These are phyloP conservation scores for Arthrobotrys pseudoclavata DNA, from an alignment of 2,329 filamentous ascomycete genomes.

Conservation along the genomic window DNA sequence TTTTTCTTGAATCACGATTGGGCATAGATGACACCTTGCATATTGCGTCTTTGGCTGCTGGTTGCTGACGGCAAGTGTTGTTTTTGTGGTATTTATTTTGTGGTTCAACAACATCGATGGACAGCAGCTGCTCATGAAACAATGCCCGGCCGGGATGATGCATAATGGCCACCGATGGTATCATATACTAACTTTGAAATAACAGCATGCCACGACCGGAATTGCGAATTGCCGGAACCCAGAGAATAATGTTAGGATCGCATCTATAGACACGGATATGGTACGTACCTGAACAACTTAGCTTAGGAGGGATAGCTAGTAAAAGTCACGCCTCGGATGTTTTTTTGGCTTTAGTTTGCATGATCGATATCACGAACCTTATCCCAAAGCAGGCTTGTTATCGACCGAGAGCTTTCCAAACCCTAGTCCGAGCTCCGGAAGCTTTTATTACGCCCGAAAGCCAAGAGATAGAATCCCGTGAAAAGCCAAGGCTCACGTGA, in stretches of 20 bases:
- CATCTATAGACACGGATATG: not conserved
- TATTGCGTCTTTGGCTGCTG: not conserved
- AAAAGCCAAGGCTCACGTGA: constrained; percentile 28
- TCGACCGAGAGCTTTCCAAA: constrained; percentile 30
- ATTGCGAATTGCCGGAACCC: constrained; percentile 2
- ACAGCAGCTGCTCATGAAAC: not conserved
- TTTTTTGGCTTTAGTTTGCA: not conserved
- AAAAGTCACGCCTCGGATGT: not conserved
- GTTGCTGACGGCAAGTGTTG: not conserved
- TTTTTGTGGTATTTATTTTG: constrained; percentile 18
- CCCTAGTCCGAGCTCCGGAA: constrained; percentile 17
- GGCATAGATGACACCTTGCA: not conserved
- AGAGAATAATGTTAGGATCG: not conserved
- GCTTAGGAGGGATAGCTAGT: not conserved
- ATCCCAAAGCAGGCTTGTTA: constrained; percentile 3
- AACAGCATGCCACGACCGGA: not conserved
- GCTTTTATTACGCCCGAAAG: not conserved
- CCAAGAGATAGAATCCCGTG: constrained; percentile 12
- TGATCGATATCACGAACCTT: not conserved
- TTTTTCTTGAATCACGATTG: not conserved
- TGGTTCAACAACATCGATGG: not conserved
- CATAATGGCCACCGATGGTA: not conserved
- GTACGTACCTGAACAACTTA: not conserved
- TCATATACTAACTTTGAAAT: not conserved
- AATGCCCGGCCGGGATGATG: not conserved